These are phyloP conservation scores for Ceriops zippeliana DNA, from an alignment of 345 rosid genomes.

Conservation along the genomic window DNA sequence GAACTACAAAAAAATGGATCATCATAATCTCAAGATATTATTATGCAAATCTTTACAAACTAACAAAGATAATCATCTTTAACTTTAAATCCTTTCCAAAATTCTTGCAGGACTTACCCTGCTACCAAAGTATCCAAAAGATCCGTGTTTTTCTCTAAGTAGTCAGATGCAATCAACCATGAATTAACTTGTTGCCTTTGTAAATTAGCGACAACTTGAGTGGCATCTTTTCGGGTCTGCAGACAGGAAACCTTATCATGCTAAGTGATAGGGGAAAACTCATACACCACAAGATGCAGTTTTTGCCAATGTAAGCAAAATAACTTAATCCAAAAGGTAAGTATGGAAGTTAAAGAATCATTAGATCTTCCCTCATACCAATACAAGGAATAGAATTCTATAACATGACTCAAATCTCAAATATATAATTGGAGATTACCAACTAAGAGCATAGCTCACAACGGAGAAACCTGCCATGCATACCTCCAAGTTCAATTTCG, in stretches of 20 bases:
- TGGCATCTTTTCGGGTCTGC: slow-evolving; percentile 96
- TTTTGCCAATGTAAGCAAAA: neutral
- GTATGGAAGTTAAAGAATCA: neutral
- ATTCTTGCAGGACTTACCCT: slow-evolving; percentile 50
- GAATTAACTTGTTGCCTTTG: slow-evolving; percentile 95
- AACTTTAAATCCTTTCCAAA: neutral
- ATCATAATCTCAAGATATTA: neutral
- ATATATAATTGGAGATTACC: neutral
- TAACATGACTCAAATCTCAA: neutral
- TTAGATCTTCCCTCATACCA: neutral
- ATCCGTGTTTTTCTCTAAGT: slow-evolving; percentile 77
- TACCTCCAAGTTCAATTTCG: slow-evolving; percentile 91
- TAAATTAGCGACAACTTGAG: slow-evolving; percentile 95
- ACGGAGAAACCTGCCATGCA: neutral
- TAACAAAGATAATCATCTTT: neutral
- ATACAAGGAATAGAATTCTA: neutral
- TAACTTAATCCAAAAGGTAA: neutral
- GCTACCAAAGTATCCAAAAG: slow-evolving; percentile 70
- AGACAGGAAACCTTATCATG: slow-evolving; percentile 15
- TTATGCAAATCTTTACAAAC: neutral
- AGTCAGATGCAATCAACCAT: slow-evolving; percentile 86
- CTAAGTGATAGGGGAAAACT: slow-evolving; percentile 7
- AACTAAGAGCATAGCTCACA: neutral
- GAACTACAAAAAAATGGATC: neutral
- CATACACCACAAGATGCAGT: neutral